These are phyloP conservation scores for Aspergillus latus DNA, from an alignment of 2,329 filamentous ascomycete species.

Conservation along the genomic window DNA sequence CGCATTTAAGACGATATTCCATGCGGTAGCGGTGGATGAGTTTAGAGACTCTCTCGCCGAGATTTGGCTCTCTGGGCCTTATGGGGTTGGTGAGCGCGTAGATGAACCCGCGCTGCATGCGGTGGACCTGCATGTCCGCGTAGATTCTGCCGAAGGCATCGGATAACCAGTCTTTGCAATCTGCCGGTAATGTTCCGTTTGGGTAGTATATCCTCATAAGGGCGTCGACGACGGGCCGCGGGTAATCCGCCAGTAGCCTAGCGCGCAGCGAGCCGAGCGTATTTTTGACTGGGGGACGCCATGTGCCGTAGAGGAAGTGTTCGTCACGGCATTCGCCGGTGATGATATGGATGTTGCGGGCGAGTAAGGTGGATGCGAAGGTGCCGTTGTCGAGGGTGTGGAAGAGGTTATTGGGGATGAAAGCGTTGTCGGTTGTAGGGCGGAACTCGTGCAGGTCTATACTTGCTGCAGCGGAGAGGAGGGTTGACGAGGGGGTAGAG, in stretches of 20 bases:
- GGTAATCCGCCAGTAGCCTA: conserved; percentile 56
- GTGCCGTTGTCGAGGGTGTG: conserved; percentile 49
- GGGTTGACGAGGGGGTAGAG: conserved; percentile 34
- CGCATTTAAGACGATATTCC: conserved; percentile 53
- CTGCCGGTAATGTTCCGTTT: conserved; percentile 36
- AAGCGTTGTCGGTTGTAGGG: conserved; percentile 51
- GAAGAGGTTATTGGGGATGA: conserved; percentile 49
- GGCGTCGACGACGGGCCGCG: conserved; percentile 43
- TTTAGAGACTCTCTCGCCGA: conserved; percentile 42
- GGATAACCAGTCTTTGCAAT: conserved; percentile 46
- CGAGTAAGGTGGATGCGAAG: conserved; percentile 48
- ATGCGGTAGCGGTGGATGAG: conserved; percentile 55
- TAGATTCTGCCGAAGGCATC: conserved; percentile 57
- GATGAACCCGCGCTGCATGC: conserved; percentile 53
- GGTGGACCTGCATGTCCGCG: conserved; percentile 57
- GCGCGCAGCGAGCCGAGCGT: conserved; percentile 43
- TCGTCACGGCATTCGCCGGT: conserved; percentile 58
- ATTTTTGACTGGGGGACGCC: conserved; percentile 48
- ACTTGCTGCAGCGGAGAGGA: conserved; percentile 45
- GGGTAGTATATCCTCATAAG: conserved; percentile 50
- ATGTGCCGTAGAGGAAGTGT: conserved; percentile 52
- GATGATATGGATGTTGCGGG: conserved; percentile 50
- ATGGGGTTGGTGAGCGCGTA: conserved; percentile 40
- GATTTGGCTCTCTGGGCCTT: background rate
- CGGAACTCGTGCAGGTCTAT: conserved; percentile 57